Base-by-base conservation (phyloP, 441 rosid species). In the Brassica hybrid region DNA sequence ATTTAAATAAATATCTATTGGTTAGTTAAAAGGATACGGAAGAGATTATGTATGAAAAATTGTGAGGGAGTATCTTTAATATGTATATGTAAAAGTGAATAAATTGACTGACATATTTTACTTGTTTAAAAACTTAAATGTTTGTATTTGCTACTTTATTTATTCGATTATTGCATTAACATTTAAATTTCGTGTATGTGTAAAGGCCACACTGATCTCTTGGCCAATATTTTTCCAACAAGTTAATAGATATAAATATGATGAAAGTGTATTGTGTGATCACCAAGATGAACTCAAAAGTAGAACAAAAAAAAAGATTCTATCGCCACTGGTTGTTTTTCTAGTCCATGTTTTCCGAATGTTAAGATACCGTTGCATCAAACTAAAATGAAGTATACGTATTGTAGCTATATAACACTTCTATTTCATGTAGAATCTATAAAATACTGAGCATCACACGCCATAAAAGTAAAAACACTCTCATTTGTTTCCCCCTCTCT, bases 391-490 rank as follows among this genome's bases (percentile, higher is more conserved):
- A 50, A 36, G 18, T 41, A 41, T 16, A 74, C 12, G 12, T 54
- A 36, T 19, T n/a, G 16, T 67, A 75, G 32, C 57, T 16, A 62
- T 36, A 54, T 16, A 17, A 66, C 54, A 19, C 43, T 17, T 62
- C 48, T 17, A 67, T 48, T 66, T 67, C 64, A 66, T 66, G 17
- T 66, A 59, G 17, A 72, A 66, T 66, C 11, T 48, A 65, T 72
- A 66, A 14, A 45, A 59, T 21, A 77, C 14, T n/a, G 36, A 32
- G 19, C 77, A 72, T 21, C 62, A 71, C 64, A 48, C 45, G 23
- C 72, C 12, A 58, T 48, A 66, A 7, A 57, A 64, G 34, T n/a
- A 70, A 57, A 41, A 72, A 78, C 59, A 67, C 65, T 16, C 69
- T 60, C 77, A 67, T 50, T 3, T 17, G 3, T 27, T 54, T 50